Evolutionary conservation across 495 filamentous ascomycete genomes (phyloP).

Genomic region (Apodospora peruviana): DNA sequence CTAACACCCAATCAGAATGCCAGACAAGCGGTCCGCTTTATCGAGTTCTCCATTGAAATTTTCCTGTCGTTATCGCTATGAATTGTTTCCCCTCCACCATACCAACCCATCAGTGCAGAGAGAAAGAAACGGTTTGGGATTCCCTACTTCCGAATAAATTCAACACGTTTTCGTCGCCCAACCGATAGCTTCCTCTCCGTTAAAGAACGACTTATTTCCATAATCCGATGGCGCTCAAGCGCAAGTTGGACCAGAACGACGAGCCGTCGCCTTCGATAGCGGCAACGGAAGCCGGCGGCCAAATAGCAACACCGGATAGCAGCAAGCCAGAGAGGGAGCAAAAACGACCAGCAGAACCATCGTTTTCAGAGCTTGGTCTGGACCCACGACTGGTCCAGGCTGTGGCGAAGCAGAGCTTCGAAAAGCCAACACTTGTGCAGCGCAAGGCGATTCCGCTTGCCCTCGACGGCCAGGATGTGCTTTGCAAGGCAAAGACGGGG

Average conservation of each 20-base stretch:
- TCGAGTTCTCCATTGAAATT: conserved; percentile 4
- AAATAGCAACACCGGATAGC: not conserved
- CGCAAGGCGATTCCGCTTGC: conserved; percentile 81
- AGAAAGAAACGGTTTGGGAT: not conserved
- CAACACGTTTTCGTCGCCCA: not conserved
- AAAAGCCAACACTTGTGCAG: conserved; percentile 80
- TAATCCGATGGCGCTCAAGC: conserved; percentile 38
- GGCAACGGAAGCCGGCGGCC: conserved; percentile 5
- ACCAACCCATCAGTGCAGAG: not conserved
- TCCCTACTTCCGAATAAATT: not conserved
- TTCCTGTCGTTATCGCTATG: not conserved
- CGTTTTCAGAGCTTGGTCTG: conserved; percentile 60
- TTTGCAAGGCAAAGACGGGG: conserved; percentile 86
- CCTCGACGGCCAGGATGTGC: conserved; percentile 83
- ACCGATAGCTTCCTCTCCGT: not conserved
- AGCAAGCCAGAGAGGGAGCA: conserved; percentile 8
- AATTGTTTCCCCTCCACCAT: conserved; percentile 4
- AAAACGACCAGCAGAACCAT: conserved; percentile 15
- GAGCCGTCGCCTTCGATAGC: conserved; percentile 28
- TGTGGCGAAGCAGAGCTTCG: conserved; percentile 75
- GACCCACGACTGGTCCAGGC: conserved; percentile 83
- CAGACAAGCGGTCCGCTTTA: not conserved
- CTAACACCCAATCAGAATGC: conserved; percentile 3
- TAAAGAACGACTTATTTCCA: too few species aligned
- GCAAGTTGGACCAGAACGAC: conserved; percentile 49